Percentiles rank a stretch among this genome's conserved stretches.
phyloP scores from a whole-genome alignment of 495 filamentous ascomycete species.

The Hypoxylon subgilvum region DNA sequence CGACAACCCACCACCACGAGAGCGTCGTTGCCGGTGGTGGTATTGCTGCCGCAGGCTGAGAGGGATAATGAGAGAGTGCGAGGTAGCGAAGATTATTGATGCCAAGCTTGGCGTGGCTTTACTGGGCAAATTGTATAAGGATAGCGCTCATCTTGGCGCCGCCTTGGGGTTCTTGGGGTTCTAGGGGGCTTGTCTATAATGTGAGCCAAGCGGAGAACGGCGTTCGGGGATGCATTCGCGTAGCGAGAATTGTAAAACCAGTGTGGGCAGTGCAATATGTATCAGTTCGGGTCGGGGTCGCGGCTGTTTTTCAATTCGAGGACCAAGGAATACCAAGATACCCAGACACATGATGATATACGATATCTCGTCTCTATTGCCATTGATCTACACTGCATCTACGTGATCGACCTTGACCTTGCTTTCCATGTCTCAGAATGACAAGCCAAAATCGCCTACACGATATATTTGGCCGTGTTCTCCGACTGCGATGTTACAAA shows the following conservation, averaged over 20 bases:
- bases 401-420: slow-evolving; percentile 1
- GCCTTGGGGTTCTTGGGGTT: slow-evolving; percentile 21
- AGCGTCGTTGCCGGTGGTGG: slow-evolving; percentile 18
- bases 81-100: neutral
- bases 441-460: neutral
- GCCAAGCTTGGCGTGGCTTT: slow-evolving; percentile 18
- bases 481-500: too few relatives aligned
- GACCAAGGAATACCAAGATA: slow-evolving; percentile 26
- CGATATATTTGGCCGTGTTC: too few relatives aligned
- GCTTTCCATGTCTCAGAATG: slow-evolving; percentile 2
- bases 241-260: neutral
- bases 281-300: slow-evolving; percentile 4
- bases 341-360: slow-evolving; percentile 25
- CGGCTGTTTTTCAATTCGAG: slow-evolving; percentile 15
- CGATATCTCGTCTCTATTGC: slow-evolving; percentile 22
- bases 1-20: neutral
- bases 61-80: neutral
- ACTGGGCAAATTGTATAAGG: slow-evolving; percentile 16
- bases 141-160: slow-evolving; percentile 26
- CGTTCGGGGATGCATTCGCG: slow-evolving; percentile 8
- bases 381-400: slow-evolving; percentile 14
- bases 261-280: slow-evolving; percentile 8
- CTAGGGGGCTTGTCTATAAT: neutral
- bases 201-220: slow-evolving; percentile 18
- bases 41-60: slow-evolving; percentile 13